Evolutionary conservation across 2,329 filamentous ascomycete genomes (phyloP).

Genomic region (Herpomyces periplanetae): DNA sequence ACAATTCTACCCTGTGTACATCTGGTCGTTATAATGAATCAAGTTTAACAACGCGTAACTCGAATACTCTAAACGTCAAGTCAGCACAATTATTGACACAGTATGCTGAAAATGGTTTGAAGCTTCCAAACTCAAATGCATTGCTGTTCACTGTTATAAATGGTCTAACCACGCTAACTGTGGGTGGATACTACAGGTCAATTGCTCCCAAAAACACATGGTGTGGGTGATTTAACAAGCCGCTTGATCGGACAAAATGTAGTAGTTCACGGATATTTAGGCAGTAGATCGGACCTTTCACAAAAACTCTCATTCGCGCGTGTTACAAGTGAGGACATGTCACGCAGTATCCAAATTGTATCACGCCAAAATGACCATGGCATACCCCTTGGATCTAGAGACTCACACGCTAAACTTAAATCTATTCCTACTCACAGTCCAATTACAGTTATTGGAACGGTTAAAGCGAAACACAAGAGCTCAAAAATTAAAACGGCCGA

Average conservation of each 20-base stretch:
- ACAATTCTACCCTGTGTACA: no score
- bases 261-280: constrained; percentile 27
- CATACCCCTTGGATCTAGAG: constrained; percentile 3
- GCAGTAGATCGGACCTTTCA: constrained; percentile 22
- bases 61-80: no score
- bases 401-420: constrained; percentile 7
- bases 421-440: constrained; percentile 13
- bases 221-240: constrained; percentile 5
- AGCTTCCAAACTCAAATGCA: no score
- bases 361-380: constrained; percentile 8
- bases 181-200: no score
- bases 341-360: constrained; percentile 12
- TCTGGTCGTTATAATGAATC: no score
- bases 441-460: constrained; percentile 13
- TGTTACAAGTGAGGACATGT: constrained; percentile 10
- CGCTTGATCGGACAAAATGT: constrained; percentile 8
- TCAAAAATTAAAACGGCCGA: constrained; percentile 5
- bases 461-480: constrained; percentile 9
- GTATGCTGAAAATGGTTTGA: no score
- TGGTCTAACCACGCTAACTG: no score
- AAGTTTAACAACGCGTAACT: no score
- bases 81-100: no score
- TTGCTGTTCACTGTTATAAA: no score
- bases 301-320: constrained; percentile 30
- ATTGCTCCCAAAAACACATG: constrained; percentile 10